These are phyloP conservation scores for Geotrichum reessii DNA, from an alignment of 1,139 yeast genomes.

Conservation along the genomic window DNA sequence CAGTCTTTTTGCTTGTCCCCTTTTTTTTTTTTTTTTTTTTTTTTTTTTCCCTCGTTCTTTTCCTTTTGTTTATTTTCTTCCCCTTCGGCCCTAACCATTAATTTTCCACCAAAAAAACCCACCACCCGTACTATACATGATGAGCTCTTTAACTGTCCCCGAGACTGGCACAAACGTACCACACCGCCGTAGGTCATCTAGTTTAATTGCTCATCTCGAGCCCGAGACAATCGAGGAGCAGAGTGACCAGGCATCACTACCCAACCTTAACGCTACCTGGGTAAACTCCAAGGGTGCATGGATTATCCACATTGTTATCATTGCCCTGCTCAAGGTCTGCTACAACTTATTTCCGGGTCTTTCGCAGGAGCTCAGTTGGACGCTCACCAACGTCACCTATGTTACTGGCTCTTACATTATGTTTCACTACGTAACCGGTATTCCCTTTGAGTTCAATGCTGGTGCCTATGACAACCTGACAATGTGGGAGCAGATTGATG, in stretches of 20 bases:
- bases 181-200: slow-evolving; percentile 50
- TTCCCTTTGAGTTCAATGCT: slow-evolving; percentile 92
- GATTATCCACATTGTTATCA: slow-evolving; percentile 83
- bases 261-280: slow-evolving; percentile 93
- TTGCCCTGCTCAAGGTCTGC: slow-evolving; percentile 63
- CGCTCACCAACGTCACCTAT: slow-evolving; percentile 83
- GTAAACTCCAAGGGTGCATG: slow-evolving; percentile 92
- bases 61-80: not conserved
- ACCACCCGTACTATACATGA: not conserved
- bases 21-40: not conserved
- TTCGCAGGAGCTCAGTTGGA: slow-evolving; percentile 85
- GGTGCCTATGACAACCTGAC: slow-evolving; percentile 95
- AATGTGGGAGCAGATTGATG: slow-evolving; percentile 98
- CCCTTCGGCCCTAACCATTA: not conserved
- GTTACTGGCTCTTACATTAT: slow-evolving; percentile 88
- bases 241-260: slow-evolving; percentile 83
- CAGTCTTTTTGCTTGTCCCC: not conserved
- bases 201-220: slow-evolving; percentile 72
- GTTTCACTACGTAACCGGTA: slow-evolving; percentile 96
- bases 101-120: not conserved
- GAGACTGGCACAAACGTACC: slow-evolving; percentile 4
- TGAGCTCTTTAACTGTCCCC: slow-evolving; percentile 1
- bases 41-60: not conserved
- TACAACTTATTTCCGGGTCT: slow-evolving; percentile 74
- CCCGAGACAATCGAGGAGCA: slow-evolving; percentile 89